These are phyloP conservation scores for Ascodesmis nigricans DNA, from an alignment of 495 filamentous ascomycete genomes.

Conservation along the genomic window DNA sequence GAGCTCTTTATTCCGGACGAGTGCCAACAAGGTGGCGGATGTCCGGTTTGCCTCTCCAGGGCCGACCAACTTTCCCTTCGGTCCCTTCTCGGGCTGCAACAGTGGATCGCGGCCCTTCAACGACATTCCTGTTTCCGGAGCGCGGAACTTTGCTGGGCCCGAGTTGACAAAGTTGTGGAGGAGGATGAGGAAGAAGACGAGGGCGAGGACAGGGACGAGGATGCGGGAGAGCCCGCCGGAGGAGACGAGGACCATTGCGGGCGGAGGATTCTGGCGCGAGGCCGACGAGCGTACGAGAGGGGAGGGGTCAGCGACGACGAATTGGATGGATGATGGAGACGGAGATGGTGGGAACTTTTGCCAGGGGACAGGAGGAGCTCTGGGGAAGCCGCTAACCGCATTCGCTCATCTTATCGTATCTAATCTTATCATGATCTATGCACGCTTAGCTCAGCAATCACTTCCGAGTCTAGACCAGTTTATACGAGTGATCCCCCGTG, in stretches of 20 bases:
- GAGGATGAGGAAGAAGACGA: constrained; percentile 11
- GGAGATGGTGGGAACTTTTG: too few relatives aligned
- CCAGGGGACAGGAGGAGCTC: too few relatives aligned
- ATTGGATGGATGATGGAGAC: neutral
- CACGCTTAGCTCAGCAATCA: too few relatives aligned
- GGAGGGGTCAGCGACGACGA: neutral
- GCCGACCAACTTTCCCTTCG: constrained; percentile 14
- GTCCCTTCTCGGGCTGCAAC: constrained; percentile 18
- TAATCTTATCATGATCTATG: too few relatives aligned
- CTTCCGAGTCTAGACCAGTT: too few relatives aligned
- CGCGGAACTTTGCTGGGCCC: constrained; percentile 9
- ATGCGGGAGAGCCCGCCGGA: constrained; percentile 11
- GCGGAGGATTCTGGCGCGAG: neutral
- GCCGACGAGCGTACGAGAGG: neutral
- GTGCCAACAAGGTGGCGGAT: constrained; percentile 77
- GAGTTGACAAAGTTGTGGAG: constrained; percentile 16
- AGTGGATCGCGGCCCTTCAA: constrained; percentile 20
- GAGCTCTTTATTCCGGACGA: constrained; percentile 82
- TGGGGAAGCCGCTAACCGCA: too few relatives aligned
- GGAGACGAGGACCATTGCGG: constrained; percentile 12
- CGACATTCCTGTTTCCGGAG: constrained; percentile 13
- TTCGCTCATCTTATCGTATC: too few relatives aligned
- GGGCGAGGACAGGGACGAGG: constrained; percentile 9
- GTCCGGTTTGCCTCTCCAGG: constrained; percentile 33
- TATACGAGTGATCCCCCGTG: too few relatives aligned